phyloP scores from a whole-genome alignment of 768 basidiomycete species.

The Collybiopsis confluens region DNA sequence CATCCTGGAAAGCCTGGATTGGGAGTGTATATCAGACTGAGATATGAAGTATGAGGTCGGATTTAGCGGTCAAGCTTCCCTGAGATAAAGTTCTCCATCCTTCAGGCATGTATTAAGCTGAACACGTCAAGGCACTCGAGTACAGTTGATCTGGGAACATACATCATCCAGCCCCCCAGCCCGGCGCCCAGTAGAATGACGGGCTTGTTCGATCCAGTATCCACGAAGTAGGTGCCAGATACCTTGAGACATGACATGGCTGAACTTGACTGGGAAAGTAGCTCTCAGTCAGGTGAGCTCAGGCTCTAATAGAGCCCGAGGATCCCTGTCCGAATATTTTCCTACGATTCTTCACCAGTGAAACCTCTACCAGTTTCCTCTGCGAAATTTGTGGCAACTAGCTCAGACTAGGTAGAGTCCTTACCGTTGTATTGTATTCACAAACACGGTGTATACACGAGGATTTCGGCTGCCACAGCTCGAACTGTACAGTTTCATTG shows the following conservation, averaged over 20 bases:
- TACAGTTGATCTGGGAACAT: not conserved
- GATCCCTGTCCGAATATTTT: too few species aligned
- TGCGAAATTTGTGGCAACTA: too few species aligned
- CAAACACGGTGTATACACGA: conserved; percentile 1
- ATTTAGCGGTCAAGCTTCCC: conserved; percentile 12
- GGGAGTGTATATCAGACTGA: not conserved
- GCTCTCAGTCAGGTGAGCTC: too few species aligned
- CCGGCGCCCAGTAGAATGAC: conserved; percentile 68
- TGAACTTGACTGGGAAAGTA: too few species aligned
- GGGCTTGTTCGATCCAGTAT: conserved; percentile 40
- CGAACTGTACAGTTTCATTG: conserved; percentile 2
- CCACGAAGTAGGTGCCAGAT: not conserved
- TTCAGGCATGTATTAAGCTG: too few species aligned
- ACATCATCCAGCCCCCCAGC: conserved; percentile 83
- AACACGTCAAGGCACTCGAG: not conserved
- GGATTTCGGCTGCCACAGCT: too few species aligned
- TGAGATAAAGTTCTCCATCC: conserved; percentile 52
- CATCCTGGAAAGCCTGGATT: conserved; percentile 49
- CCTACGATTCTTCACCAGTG: too few species aligned
- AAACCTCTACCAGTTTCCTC: too few species aligned
- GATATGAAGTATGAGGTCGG: too few species aligned
- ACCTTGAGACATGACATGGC: conserved; percentile 7
- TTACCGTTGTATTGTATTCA: too few species aligned
- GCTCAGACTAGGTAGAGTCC: too few species aligned
- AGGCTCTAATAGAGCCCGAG: too few species aligned